A percentile compares a stretch with the other conserved stretches of the same genome.
phyloP scores from a whole-genome alignment of 169 alveolate species.

The Plasmodium sp. region DNA sequence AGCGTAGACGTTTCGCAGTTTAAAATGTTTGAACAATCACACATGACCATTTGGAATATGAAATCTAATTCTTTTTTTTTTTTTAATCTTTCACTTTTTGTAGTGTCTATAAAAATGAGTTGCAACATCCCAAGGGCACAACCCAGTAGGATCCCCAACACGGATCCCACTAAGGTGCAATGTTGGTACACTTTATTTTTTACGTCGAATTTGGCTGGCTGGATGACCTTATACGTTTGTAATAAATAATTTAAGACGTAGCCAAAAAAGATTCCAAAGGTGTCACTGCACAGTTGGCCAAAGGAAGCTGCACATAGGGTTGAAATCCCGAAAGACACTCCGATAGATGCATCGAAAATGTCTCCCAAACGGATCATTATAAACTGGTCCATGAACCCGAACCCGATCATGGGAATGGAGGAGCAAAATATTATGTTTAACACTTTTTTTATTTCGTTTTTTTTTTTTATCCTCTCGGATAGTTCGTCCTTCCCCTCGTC shows the following conservation, averaged over 20 bases:
- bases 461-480: conserved; percentile 2
- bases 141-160: conserved; percentile 52
- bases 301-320: conserved; percentile 70
- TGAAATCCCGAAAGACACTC: conserved; percentile 65
- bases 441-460: conserved; percentile 37
- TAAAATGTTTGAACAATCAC: conserved; percentile 59
- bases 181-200: conserved; percentile 60
- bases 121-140: conserved; percentile 54
- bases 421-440: conserved; percentile 65
- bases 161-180: conserved; percentile 61
- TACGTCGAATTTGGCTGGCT: conserved; percentile 33
- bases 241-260: conserved; percentile 43
- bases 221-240: conserved; percentile 36
- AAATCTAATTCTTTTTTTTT: conserved; percentile 62
- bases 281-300: conserved; percentile 68
- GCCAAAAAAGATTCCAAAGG: conserved; percentile 58
- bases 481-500: neutral
- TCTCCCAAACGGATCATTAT: conserved; percentile 71
- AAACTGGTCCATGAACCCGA: conserved; percentile 70
- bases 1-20: conserved; percentile 64
- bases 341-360: conserved; percentile 63
- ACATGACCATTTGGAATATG: conserved; percentile 73
- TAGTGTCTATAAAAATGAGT: conserved; percentile 54
- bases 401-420: conserved; percentile 68
- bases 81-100: conserved; percentile 57